phyloP scores from a whole-genome alignment of 352 stramenopile genomes.

The Phytophthora sp. region DNA sequence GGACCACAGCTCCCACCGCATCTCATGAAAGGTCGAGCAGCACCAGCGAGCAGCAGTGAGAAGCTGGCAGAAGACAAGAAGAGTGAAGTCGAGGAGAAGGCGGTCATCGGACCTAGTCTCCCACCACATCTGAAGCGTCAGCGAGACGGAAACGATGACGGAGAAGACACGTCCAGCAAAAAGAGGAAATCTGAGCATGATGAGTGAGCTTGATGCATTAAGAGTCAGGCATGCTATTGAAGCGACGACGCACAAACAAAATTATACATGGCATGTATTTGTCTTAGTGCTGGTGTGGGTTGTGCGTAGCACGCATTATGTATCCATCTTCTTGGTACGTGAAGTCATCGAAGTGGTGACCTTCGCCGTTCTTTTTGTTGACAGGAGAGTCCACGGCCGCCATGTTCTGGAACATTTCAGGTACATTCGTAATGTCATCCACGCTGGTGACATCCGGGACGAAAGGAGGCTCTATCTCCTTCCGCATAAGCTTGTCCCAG shows the following conservation, averaged over 20 bases:
- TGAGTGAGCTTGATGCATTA: neutral
- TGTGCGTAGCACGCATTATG: constrained; percentile 46
- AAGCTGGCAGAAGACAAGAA: neutral
- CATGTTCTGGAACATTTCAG: constrained; percentile 92
- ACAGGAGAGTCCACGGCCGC: constrained; percentile 86
- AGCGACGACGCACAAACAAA: constrained; percentile 10
- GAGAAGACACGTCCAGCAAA: constrained; percentile 14
- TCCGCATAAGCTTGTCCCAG: constrained; percentile 87
- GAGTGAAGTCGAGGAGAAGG: neutral
- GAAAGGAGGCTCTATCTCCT: constrained; percentile 84
- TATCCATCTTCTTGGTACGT: constrained; percentile 87
- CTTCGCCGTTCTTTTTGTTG: constrained; percentile 86
- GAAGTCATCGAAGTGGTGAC: constrained; percentile 91
- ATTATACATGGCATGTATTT: constrained; percentile 41
- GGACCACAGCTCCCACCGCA: constrained; percentile 67
- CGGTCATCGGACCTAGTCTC: constrained; percentile 34
- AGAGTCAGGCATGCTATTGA: neutral
- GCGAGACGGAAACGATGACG: neutral
- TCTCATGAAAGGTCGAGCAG: constrained; percentile 21
- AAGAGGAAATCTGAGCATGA: constrained; percentile 25
- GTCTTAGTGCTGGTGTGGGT: constrained; percentile 27
- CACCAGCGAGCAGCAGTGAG: neutral
- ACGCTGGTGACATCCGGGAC: constrained; percentile 79
- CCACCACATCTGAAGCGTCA: constrained; percentile 34
- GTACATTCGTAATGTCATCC: constrained; percentile 89